phyloP scores from a whole-genome alignment of 169 alveolate genomes.

The Plasmodium malariae region DNA sequence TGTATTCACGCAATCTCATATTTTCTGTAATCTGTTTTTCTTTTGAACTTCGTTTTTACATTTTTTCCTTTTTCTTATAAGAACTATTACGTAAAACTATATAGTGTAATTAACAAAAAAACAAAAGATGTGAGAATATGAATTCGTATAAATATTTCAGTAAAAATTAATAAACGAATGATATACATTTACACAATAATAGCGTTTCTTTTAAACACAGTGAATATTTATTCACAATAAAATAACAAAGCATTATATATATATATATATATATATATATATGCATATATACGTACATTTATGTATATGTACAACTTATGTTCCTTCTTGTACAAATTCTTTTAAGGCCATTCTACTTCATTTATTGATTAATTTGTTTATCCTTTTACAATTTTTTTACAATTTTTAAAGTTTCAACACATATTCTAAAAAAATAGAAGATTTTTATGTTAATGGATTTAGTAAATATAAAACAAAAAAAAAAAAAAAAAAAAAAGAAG shows the following conservation, averaged over 20 bases:
- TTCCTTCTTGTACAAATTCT: no score
- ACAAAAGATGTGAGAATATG: neutral
- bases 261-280: conserved; percentile 2
- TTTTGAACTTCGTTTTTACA: neutral
- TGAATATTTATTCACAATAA: no score
- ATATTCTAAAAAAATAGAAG: no score
- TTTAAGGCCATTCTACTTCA: no score
- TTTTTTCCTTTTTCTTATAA: neutral
- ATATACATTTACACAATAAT: neutral
- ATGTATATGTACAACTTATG: neutral
- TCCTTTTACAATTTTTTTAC: no score
- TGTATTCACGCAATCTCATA: no score
- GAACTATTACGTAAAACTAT: neutral
- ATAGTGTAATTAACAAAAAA: neutral
- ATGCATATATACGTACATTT: neutral
- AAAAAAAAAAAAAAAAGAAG: no score
- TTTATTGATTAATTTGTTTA: no score
- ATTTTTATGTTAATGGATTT: no score
- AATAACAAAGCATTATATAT: neutral
- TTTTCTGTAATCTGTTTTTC: neutral
- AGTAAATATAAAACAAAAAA: no score
- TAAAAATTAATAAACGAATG: neutral
- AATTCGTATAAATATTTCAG: neutral
- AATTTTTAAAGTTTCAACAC: no score
- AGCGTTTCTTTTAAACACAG: neutral